Percentiles rank a stretch among this genome's conserved stretches.
These are phyloP conservation scores for Dalechampia spathulata DNA, from an alignment of 441 rosid species.

Conservation along the genomic window DNA sequence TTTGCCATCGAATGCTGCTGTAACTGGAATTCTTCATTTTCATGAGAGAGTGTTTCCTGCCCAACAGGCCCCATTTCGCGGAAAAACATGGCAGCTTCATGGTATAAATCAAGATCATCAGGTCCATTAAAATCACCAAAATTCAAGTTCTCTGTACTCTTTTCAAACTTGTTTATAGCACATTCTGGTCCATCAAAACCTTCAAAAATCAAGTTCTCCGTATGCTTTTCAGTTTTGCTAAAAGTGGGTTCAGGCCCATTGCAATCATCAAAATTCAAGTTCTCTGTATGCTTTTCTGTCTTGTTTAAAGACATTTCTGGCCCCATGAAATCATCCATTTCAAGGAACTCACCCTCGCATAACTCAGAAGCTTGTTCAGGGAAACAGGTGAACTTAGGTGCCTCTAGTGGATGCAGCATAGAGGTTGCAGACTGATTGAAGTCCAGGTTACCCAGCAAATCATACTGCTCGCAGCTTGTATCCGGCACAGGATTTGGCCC, in stretches of 20 bases:
- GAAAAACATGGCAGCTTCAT: conserved; percentile 59
- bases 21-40: conserved; percentile 25
- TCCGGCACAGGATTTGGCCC: conserved; percentile 14
- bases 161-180: too few relatives aligned
- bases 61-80: conserved; percentile 36
- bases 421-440: conserved; percentile 30
- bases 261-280: conserved; percentile 27
- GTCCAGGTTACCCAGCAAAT: conserved; percentile 26
- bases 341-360: conserved; percentile 63
- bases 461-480: conserved; percentile 19
- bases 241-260: too few relatives aligned
- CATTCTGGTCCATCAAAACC: too few relatives aligned
- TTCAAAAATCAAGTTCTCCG: too few relatives aligned
- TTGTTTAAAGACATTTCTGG: conserved; percentile 28
- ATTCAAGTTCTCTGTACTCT: too few relatives aligned
- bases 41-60: conserved; percentile 26
- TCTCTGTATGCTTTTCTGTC: conserved; percentile 26
- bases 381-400: conserved; percentile 31
- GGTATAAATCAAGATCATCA: conserved; percentile 45
- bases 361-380: conserved; percentile 15
- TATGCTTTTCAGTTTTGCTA: too few relatives aligned
- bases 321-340: conserved; percentile 66
- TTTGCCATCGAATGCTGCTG: conserved; percentile 7
- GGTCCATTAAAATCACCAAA: conserved; percentile 36
- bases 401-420: conserved; percentile 27